A percentile compares a stretch with the other conserved stretches of the same genome.
Evolutionary conservation across 176 grass and related monocot species (phyloP).

Genomic region (Metroxylon sagu): DNA sequence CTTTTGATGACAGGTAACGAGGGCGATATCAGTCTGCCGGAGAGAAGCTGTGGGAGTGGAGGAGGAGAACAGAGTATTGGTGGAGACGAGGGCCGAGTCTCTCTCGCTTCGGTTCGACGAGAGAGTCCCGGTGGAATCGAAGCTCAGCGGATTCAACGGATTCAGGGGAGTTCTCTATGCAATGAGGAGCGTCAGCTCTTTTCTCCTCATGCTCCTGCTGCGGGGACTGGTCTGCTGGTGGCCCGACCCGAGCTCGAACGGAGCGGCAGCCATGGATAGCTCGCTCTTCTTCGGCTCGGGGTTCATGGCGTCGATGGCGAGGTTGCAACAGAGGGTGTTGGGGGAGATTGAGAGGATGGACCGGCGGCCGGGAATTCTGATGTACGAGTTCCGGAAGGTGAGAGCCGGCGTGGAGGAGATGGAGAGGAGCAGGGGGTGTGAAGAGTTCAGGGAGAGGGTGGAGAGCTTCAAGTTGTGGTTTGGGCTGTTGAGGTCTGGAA

Average conservation of each 20-base stretch:
- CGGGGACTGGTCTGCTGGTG: slow-evolving; percentile 4
- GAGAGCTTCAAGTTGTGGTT: slow-evolving; percentile 42
- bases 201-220: slow-evolving; percentile 4
- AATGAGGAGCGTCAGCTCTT: slow-evolving; percentile 9
- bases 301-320: not conserved
- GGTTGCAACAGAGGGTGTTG: slow-evolving; percentile 7
- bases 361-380: not conserved
- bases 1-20: not conserved
- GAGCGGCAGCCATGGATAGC: not conserved
- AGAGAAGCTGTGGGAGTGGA: slow-evolving; percentile 4
- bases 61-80: slow-evolving; percentile 15
- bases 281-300: not conserved
- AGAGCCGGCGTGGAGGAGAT: not conserved
- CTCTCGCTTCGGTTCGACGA: slow-evolving; percentile 1
- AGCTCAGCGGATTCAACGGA: slow-evolving; percentile 7
- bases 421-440: not conserved
- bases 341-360: slow-evolving; percentile 1
- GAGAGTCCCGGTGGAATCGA: not conserved
- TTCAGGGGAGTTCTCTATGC: slow-evolving; percentile 11
- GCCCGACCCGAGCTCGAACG: not conserved
- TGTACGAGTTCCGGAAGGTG: slow-evolving; percentile 3
- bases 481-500: slow-evolving; percentile 46
- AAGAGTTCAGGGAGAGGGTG: slow-evolving; percentile 24
- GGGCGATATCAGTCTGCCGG: slow-evolving; percentile 4
- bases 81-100: not conserved